These are phyloP conservation scores for Paramyrothecium roridum DNA, from an alignment of 2,329 filamentous ascomycete species.

Conservation along the genomic window DNA sequence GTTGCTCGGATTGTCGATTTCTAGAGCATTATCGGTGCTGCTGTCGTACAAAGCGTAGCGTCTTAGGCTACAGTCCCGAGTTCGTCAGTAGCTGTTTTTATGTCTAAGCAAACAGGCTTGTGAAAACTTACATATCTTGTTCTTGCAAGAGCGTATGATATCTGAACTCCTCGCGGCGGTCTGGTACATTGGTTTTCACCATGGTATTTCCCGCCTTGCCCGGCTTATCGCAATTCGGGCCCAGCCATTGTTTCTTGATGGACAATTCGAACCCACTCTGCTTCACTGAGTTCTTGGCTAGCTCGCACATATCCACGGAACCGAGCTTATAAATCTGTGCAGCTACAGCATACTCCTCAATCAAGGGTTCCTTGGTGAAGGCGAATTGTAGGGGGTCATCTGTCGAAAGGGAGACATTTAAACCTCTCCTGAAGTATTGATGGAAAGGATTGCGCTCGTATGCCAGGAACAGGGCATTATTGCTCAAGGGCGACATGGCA, in stretches of 20 bases:
- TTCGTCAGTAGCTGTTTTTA: too few species aligned
- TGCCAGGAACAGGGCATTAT: constrained; percentile 93
- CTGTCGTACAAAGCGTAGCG: background rate
- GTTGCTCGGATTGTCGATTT: too few species aligned
- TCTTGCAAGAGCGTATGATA: constrained; percentile 85
- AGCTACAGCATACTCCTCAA: constrained; percentile 96
- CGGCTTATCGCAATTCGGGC: constrained; percentile 70
- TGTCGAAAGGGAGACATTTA: constrained; percentile 94
- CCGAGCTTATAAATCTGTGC: constrained; percentile 98
- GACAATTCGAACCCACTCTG: constrained; percentile 91
- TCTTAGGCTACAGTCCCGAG: background rate
- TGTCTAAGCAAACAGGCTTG: background rate
- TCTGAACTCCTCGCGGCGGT: constrained; percentile 85
- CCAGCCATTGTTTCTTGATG: constrained; percentile 90
- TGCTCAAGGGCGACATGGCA: constrained; percentile 98
- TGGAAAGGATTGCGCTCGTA: constrained; percentile 97
- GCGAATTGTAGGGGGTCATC: constrained; percentile 97
- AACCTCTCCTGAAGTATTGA: constrained; percentile 88
- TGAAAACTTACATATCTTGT: constrained; percentile 69
- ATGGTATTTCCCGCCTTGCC: constrained; percentile 87
- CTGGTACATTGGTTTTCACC: constrained; percentile 93
- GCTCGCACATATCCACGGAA: constrained; percentile 96
- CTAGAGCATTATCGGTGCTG: background rate
- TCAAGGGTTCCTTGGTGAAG: constrained; percentile 96
- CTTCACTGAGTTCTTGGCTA: constrained; percentile 92